These are phyloP conservation scores for Rhodotorula sp. DNA, from an alignment of 1,284 basidiomycete species.

Conservation along the genomic window DNA sequence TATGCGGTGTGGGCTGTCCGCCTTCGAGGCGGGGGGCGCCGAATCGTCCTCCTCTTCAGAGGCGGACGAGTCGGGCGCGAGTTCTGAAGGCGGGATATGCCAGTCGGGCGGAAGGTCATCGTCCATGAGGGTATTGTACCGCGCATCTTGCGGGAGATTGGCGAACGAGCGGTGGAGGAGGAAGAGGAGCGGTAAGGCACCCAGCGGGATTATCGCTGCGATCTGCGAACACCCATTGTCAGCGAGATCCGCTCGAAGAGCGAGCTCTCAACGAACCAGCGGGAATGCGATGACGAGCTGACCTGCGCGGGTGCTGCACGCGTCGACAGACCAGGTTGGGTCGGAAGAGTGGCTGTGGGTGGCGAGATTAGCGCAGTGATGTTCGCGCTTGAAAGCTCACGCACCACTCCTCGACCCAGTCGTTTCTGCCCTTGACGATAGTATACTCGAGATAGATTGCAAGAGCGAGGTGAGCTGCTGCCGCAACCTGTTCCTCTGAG, in stretches of 20 bases:
- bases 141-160: background rate
- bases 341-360: background rate
- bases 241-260: background rate
- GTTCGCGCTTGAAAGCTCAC: background rate
- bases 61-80: slow-evolving; percentile 28
- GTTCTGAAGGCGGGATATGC: slow-evolving; percentile 10
- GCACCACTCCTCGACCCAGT: background rate
- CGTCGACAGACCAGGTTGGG: no score
- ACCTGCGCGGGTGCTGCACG: background rate
- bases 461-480: slow-evolving; percentile 1
- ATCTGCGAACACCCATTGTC: background rate
- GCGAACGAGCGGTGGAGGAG: slow-evolving; percentile 3
- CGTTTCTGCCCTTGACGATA: background rate
- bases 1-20: background rate
- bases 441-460: slow-evolving; percentile 7
- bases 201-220: slow-evolving; percentile 13
- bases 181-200: slow-evolving; percentile 11
- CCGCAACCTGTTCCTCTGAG: background rate
- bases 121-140: slow-evolving; percentile 7
- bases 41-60: slow-evolving; percentile 16
- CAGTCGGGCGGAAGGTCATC: slow-evolving; percentile 29
- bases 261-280: background rate
- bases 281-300: slow-evolving; percentile 4
- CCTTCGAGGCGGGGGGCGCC: background rate
- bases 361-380: background rate